Percentiles rank a stretch among this genome's conserved stretches.
Conservation (phyloP, 352 stramenopile species). For the Globisporangium viniferum region DNA sequence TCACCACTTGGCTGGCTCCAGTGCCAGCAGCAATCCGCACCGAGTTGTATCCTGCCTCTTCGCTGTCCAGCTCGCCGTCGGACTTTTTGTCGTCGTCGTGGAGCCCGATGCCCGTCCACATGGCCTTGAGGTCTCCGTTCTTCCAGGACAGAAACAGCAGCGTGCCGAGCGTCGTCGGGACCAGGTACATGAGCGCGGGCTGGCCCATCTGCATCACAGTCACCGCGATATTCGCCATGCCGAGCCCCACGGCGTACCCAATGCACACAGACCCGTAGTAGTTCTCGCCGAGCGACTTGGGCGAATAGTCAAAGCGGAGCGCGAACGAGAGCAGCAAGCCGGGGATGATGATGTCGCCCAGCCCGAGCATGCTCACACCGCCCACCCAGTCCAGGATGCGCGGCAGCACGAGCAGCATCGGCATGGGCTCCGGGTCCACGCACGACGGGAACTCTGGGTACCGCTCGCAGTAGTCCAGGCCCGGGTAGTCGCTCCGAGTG, state of each 20-base stretch:
- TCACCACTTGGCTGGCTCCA: constrained; percentile 9
- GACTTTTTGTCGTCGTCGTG: constrained; percentile 14
- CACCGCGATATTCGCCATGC: constrained; percentile 93
- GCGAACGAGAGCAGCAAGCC: constrained; percentile 93
- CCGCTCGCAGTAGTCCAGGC: constrained; percentile 72
- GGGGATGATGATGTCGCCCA: constrained; percentile 96
- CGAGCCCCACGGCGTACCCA: constrained; percentile 91
- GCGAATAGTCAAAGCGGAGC: constrained; percentile 87
- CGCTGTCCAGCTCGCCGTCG: constrained; percentile 20
- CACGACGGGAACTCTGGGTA: constrained; percentile 60
- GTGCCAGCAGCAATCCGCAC: constrained; percentile 8
- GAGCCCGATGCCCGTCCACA: constrained; percentile 44
- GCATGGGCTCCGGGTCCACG: constrained; percentile 85
- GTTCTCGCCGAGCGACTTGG: constrained; percentile 30
- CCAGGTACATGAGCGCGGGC: constrained; percentile 95
- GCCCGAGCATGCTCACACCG: constrained; percentile 90
- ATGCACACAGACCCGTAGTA: constrained; percentile 91
- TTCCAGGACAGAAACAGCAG: constrained; percentile 57
- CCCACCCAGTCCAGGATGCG: constrained; percentile 90
- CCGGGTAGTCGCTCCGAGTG: constrained; percentile 61
- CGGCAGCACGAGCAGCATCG: constrained; percentile 94
- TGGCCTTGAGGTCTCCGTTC: constrained; percentile 73
- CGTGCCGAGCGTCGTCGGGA: constrained; percentile 89
- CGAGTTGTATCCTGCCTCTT: constrained; percentile 20
- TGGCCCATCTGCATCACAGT: constrained; percentile 93